Evolutionary conservation across 2,329 filamentous ascomycete species (phyloP).

Genomic region (Cytospora mali): DNA sequence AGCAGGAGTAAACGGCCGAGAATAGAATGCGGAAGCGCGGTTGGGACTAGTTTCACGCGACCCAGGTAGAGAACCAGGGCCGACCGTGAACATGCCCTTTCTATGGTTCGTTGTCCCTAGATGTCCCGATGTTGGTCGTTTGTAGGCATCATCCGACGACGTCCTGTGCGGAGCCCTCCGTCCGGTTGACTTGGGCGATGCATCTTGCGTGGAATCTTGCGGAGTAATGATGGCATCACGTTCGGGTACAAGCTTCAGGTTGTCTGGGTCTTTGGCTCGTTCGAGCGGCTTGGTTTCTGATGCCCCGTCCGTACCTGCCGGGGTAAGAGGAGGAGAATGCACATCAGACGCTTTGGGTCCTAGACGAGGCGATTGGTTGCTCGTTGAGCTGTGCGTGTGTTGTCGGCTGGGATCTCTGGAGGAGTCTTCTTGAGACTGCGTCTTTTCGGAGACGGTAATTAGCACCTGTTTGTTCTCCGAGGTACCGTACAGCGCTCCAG

Average conservation of each 20-base stretch:
- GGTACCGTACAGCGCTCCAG: not conserved
- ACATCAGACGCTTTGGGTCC: constrained; percentile 71
- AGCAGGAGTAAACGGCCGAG: constrained; percentile 75
- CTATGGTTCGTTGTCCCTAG: constrained; percentile 45
- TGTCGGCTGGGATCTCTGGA: constrained; percentile 62
- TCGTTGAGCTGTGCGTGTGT: constrained; percentile 66
- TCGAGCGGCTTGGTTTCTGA: constrained; percentile 37
- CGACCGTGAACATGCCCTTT: constrained; percentile 57
- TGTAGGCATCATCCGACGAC: constrained; percentile 37
- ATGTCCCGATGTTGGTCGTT: constrained; percentile 31
- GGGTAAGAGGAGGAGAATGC: constrained; percentile 88
- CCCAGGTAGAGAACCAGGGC: constrained; percentile 56
- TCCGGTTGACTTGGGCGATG: constrained; percentile 45
- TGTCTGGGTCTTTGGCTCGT: constrained; percentile 27
- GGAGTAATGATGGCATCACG: constrained; percentile 58
- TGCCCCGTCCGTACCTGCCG: constrained; percentile 67
- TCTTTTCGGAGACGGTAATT: constrained; percentile 43
- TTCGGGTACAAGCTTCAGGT: constrained; percentile 28
- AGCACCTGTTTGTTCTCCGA: constrained; percentile 23
- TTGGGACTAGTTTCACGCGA: constrained; percentile 68
- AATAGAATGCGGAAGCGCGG: constrained; percentile 61
- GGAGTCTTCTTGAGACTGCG: constrained; percentile 59
- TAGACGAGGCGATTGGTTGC: constrained; percentile 65
- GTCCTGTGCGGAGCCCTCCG: constrained; percentile 46
- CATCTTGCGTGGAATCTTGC: constrained; percentile 65